phyloP scores from a whole-genome alignment of 495 filamentous ascomycete species.

The Podospora tetraspora region DNA sequence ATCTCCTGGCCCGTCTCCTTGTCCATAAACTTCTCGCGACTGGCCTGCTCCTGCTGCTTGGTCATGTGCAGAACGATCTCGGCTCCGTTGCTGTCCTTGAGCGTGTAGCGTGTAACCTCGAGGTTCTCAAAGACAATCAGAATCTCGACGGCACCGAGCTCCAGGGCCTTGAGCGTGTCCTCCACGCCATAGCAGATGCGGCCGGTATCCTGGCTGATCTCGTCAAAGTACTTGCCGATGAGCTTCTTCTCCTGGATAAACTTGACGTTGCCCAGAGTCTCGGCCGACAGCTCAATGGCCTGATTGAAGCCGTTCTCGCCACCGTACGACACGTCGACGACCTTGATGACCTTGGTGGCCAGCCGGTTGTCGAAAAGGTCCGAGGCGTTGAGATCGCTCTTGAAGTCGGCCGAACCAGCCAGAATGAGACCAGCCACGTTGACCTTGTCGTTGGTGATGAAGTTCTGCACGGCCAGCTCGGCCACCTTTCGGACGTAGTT shows the following conservation, averaged over 20 bases:
- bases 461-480: slow-evolving; percentile 95
- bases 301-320: slow-evolving; percentile 99
- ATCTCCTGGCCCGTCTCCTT: slow-evolving; percentile 94
- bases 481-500: slow-evolving; percentile 99
- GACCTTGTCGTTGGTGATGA: slow-evolving; percentile 95
- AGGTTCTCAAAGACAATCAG: slow-evolving; percentile 98
- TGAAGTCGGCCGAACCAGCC: slow-evolving; percentile 97
- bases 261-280: slow-evolving; percentile 98
- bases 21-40: slow-evolving; percentile 84
- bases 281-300: slow-evolving; percentile 88
- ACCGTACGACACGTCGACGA: slow-evolving; percentile 97
- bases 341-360: slow-evolving; percentile 93
- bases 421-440: slow-evolving; percentile 93
- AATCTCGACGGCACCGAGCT: slow-evolving; percentile 88
- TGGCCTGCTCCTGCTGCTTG: slow-evolving; percentile 69
- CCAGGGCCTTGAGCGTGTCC: slow-evolving; percentile 95
- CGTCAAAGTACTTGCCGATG: slow-evolving; percentile 96
- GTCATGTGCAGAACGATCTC: slow-evolving; percentile 79
- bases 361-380: slow-evolving; percentile 94
- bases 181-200: slow-evolving; percentile 97
- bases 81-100: slow-evolving; percentile 68
- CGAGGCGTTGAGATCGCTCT: slow-evolving; percentile 96
- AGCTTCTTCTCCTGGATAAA: slow-evolving; percentile 99
- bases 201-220: slow-evolving; percentile 94
- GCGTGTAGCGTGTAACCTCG: slow-evolving; percentile 82